Conservation (phyloP, 768 basidiomycete genomes). For the Phylloporus rhodoxanthus region DNA sequence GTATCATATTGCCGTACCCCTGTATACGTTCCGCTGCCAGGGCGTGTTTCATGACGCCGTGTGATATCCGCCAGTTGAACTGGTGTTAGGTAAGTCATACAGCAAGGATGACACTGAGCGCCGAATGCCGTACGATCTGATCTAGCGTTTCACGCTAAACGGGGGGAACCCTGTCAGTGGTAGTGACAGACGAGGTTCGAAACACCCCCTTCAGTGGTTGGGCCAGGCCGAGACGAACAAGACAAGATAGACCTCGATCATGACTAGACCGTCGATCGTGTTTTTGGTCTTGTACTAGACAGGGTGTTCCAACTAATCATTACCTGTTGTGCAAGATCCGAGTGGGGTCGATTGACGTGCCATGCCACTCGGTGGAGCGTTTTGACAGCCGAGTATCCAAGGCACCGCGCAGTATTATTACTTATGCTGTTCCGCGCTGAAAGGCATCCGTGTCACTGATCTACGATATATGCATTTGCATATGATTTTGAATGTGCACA, state of each 20-base stretch:
- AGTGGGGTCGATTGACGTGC: neutral
- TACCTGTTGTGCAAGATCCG: neutral
- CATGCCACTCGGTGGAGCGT: neutral
- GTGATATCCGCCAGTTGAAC: neutral
- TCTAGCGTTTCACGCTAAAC: neutral
- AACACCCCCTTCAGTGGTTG: neutral
- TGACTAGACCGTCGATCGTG: neutral
- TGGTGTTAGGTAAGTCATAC: neutral
- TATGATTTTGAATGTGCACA: neutral
- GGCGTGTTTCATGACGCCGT: neutral
- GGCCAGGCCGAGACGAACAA: neutral
- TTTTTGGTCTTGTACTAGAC: neutral
- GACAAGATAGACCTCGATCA: neutral
- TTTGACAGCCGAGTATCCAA: neutral
- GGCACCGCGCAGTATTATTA: neutral
- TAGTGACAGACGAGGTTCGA: neutral
- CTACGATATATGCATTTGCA: neutral
- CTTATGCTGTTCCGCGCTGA: neutral
- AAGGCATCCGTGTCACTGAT: neutral
- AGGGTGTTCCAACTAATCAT: too few species aligned
- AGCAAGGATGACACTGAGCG: neutral
- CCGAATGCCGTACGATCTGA: neutral
- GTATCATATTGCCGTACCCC: neutral
- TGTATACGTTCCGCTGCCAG: neutral
- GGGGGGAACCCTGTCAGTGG: neutral